Conservation (phyloP, 78 protist species). For the Polysphondylium violaceum region DNA sequence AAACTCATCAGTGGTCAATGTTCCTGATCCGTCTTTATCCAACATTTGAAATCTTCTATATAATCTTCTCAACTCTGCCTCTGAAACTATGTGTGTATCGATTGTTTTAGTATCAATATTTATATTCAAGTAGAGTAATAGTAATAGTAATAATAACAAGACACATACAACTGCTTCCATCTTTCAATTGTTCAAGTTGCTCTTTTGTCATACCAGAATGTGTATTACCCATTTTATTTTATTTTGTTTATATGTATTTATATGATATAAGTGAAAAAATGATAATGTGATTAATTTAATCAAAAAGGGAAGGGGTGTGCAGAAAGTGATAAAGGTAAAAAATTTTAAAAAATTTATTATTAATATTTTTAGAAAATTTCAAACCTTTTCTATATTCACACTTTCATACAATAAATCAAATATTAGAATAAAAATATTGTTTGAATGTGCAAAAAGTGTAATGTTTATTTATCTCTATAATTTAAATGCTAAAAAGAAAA, state of each 20-base stretch:
- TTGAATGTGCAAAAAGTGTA: too few species aligned
- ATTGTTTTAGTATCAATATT: not conserved
- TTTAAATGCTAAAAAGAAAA: too few species aligned
- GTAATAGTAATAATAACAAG: not conserved
- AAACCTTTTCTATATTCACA: too few species aligned
- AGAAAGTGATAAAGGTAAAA: too few species aligned
- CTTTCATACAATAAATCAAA: too few species aligned
- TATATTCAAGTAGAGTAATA: not conserved
- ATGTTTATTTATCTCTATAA: too few species aligned
- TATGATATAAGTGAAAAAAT: too few species aligned
- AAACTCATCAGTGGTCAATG: constrained; percentile 92
- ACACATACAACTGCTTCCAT: constrained; percentile 48
- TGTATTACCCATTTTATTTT: constrained; percentile 50
- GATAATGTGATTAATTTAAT: too few species aligned
- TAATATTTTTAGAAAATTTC: too few species aligned
- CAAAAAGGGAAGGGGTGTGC: too few species aligned
- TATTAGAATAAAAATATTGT: too few species aligned
- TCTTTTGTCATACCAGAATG: constrained; percentile 51
- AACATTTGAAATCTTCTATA: constrained; percentile 93
- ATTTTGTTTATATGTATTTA: not conserved
- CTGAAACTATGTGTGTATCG: constrained; percentile 65
- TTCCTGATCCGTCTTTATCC: constrained; percentile 92
- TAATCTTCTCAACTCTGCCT: constrained; percentile 82
- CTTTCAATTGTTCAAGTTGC: constrained; percentile 63
- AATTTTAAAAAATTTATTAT: too few species aligned